Conservation (phyloP, 2,329 filamentous ascomycete genomes). For the Pyricularia grisea region DNA sequence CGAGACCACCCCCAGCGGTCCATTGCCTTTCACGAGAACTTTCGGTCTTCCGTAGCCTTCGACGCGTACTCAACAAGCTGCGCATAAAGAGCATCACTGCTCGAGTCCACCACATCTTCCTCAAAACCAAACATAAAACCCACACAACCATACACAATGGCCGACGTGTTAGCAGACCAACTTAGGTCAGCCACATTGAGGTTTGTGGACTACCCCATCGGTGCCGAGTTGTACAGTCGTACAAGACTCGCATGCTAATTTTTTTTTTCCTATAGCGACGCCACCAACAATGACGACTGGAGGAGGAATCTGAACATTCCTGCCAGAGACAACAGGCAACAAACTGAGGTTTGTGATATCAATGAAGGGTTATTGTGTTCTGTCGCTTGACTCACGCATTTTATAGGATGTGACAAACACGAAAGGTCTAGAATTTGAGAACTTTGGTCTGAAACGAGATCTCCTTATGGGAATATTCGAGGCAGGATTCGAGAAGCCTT, state of each 20-base stretch:
- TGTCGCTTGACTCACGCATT: conserved; percentile 7
- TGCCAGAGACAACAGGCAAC: conserved; percentile 64
- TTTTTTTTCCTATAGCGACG: conserved; percentile 30
- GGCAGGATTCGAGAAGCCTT: conserved; percentile 96
- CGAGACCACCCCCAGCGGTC: neutral
- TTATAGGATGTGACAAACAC: conserved; percentile 90
- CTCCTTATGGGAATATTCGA: conserved; percentile 99
- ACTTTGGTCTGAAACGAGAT: conserved; percentile 90
- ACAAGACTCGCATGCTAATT: conserved; percentile 4
- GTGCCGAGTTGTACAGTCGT: neutral
- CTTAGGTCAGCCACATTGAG: conserved; percentile 40
- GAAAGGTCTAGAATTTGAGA: conserved; percentile 95
- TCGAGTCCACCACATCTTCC: neutral
- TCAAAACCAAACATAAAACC: neutral
- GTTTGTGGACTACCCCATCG: conserved; percentile 11
- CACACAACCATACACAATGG: conserved; percentile 23
- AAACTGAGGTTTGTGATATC: conserved; percentile 58
- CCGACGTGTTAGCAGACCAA: conserved; percentile 40
- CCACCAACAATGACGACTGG: conserved; percentile 54
- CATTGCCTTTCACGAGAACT: neutral
- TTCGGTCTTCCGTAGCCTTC: neutral
- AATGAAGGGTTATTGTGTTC: neutral
- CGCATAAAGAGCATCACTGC: neutral
- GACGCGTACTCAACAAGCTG: neutral
- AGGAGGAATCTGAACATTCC: conserved; percentile 65